phyloP scores from a whole-genome alignment of 192 early-diverging fungal genomes.

The Backusella westeae region DNA sequence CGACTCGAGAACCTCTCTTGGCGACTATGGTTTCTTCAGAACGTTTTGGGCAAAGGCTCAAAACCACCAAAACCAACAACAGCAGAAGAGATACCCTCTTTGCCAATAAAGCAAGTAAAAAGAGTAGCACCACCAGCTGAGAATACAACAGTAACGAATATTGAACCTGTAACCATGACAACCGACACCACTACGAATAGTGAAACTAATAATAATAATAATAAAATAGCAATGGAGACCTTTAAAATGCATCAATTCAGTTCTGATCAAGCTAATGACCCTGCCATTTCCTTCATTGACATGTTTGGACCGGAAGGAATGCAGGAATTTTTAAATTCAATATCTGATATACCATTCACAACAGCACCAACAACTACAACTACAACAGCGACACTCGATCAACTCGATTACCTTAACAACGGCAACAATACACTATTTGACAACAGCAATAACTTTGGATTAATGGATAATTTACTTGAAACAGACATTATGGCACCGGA shows the following conservation, averaged over 20 bases:
- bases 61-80: conserved; percentile 7
- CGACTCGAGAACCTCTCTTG: conserved; percentile 83
- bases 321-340: conserved; percentile 20
- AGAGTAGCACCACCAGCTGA: not conserved
- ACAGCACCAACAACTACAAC: not conserved
- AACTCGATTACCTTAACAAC: not conserved
- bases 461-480: not conserved
- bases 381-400: conserved; percentile 13
- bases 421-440: not conserved
- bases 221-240: not conserved
- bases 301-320: conserved; percentile 20
- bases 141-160: not conserved
- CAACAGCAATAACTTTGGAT: not conserved
- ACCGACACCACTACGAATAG: not conserved
- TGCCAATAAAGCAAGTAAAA: not conserved
- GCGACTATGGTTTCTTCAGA: conserved; percentile 69
- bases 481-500: not conserved
- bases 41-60: conserved; percentile 18
- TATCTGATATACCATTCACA: not conserved
- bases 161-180: not conserved
- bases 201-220: not conserved
- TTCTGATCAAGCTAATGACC: conserved; percentile 34
- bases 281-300: conserved; percentile 26
- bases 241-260: conserved; percentile 37
- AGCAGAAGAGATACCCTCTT: conserved; percentile 2